Percentiles rank a stretch among this genome's conserved stretches.
These are phyloP conservation scores for Physocladia obscura DNA, from an alignment of 192 early-diverging fungal genomes.

Conservation along the genomic window DNA sequence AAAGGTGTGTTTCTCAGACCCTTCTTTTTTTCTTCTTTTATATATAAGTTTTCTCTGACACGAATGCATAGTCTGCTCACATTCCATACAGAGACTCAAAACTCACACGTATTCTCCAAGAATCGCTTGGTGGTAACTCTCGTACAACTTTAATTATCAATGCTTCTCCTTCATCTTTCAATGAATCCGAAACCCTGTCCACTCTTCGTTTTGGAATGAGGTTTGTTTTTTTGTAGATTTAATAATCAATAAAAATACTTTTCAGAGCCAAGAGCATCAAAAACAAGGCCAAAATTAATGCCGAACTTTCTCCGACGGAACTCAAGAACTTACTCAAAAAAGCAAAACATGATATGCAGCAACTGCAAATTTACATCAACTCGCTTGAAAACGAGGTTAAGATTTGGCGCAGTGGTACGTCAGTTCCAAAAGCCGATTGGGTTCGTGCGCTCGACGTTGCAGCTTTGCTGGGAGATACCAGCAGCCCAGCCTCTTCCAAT, in stretches of 20 bases:
- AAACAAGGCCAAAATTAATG: slow-evolving; percentile 99
- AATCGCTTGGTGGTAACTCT: slow-evolving; percentile 99
- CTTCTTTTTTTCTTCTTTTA: slow-evolving; percentile 7
- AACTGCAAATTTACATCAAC: slow-evolving; percentile 79
- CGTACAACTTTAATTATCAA: slow-evolving; percentile 98
- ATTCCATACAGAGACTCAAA: slow-evolving; percentile 99
- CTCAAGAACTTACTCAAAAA: slow-evolving; percentile 93
- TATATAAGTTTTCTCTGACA: too few relatives aligned
- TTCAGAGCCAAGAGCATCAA: slow-evolving; percentile 94
- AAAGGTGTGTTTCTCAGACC: slow-evolving; percentile 62
- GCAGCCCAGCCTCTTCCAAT: not conserved
- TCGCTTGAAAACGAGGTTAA: slow-evolving; percentile 86
- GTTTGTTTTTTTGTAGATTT: not conserved
- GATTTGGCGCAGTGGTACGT: slow-evolving; percentile 72
- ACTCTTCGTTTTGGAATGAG: slow-evolving; percentile 95
- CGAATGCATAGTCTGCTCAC: slow-evolving; percentile 94
- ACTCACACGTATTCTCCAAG: slow-evolving; percentile 98
- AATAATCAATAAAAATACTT: not conserved
- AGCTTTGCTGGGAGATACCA: slow-evolving; percentile 5
- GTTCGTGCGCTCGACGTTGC: slow-evolving; percentile 24
- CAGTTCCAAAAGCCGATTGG: slow-evolving; percentile 43
- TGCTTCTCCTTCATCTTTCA: slow-evolving; percentile 95
- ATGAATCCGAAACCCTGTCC: slow-evolving; percentile 91
- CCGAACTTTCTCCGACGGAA: slow-evolving; percentile 90
- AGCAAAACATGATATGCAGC: slow-evolving; percentile 75